Evolutionary conservation across 2,329 filamentous ascomycete species (phyloP), one percentile per base, ranked within the genome.

Genomic region (Neopestalotiopsis rosae): DNA sequence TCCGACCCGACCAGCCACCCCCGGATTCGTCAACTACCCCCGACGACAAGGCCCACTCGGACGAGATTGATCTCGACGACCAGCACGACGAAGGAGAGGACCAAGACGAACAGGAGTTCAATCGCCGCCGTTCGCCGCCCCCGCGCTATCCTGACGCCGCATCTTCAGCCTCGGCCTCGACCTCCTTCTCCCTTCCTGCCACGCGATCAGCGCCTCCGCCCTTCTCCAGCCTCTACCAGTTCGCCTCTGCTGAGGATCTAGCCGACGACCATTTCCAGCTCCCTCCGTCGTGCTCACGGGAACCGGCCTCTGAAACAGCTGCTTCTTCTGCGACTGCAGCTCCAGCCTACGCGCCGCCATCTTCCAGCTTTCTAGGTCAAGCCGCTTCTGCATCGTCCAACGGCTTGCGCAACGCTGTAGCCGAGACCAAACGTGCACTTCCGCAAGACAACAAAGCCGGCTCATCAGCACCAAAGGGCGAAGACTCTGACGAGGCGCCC

Each of bases 371-470:
- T 38, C 81, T 81, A 62, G 78, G 79, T 9, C 76, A 79, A 28
- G 59, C 66, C 67, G 77, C 81, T 66, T 76, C 79, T 64, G 74
- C 77, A 61, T 75, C 74, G 40, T 74, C 81, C 34, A 77, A 76
- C 68, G 81, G 79, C 52, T 83, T 86, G 69, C 82, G 84, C 75
- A 85, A 89, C 74, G 81, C 84, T 68, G 82, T 87, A 72, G 89
- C 90, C 73, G 94, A 97, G 79, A 95, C 94, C 77, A 97, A 97
- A 83, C 90, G 92, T 76, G 93, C 91, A 65, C 90, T 97, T 77
- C 92, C 93, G n/a, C 87, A 85, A 74, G 94, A 97, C 81, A 92
- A 88, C 73, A 97, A 97, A 82, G 89, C 89, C 76, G 88, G 92
- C 75, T 88, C 90, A 49, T 90, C 90, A 69, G 90, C 89, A 75